Conservation (phyloP, 23 red algal genomes). For the Agarophyton chilense region DNA sequence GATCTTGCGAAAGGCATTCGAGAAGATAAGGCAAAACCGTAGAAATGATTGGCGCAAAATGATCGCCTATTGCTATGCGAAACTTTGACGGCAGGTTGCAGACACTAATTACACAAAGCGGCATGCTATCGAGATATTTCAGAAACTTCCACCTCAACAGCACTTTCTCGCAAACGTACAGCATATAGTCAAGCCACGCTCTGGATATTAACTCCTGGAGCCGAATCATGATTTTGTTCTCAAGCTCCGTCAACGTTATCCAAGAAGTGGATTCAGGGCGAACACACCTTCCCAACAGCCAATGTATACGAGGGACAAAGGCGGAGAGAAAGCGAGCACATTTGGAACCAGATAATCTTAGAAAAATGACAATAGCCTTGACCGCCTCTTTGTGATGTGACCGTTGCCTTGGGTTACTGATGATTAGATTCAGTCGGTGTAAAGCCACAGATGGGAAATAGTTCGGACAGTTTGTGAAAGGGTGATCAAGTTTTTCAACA, state of each 20-base stretch:
- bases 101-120: conserved; percentile 42
- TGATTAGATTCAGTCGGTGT: conserved; percentile 85
- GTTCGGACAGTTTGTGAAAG: conserved; percentile 88
- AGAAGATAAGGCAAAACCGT: conserved; percentile 74
- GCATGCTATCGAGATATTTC: conserved; percentile 23
- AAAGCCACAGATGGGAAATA: conserved; percentile 94
- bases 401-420: conserved; percentile 66
- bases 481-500: conserved; percentile 85
- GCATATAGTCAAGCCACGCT: conserved; percentile 74
- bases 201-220: conserved; percentile 75
- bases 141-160: conserved; percentile 79
- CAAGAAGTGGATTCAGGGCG: conserved; percentile 18
- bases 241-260: conserved; percentile 36
- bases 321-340: conserved; percentile 80
- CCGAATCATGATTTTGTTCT: conserved; percentile 78
- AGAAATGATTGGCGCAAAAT: conserved; percentile 77
- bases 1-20: conserved; percentile 49
- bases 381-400: conserved; percentile 80
- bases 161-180: conserved; percentile 72
- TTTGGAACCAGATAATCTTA: conserved; percentile 72
- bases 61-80: conserved; percentile 78
- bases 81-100: conserved; percentile 69
- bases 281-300: conserved; percentile 68
- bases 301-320: conserved; percentile 90
- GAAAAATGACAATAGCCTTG: conserved; percentile 78